Conservation (phyloP, 495 filamentous ascomycete genomes). For the Tuber borchii region DNA sequence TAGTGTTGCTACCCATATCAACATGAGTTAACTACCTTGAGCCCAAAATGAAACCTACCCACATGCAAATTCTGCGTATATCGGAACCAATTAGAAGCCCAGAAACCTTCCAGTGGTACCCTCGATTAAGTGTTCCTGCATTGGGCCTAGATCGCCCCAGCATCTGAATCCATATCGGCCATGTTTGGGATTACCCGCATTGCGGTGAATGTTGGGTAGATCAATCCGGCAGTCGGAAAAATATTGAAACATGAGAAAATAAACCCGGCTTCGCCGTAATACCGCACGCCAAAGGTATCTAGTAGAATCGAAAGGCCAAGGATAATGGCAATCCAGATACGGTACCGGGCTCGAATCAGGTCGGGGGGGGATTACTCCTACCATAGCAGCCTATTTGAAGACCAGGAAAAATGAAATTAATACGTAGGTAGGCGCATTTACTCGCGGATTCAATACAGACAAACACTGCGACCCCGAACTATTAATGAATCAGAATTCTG, state of each 20-base stretch:
- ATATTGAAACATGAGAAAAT: slow-evolving; percentile 70
- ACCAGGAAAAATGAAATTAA: neutral
- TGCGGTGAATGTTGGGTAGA: slow-evolving; percentile 61
- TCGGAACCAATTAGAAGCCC: slow-evolving; percentile 48
- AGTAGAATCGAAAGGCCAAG: slow-evolving; percentile 60
- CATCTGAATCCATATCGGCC: slow-evolving; percentile 64
- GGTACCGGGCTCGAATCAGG: slow-evolving; percentile 58
- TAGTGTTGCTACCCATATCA: neutral
- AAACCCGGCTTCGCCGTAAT: slow-evolving; percentile 70
- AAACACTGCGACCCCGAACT: no score
- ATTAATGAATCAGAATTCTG: slow-evolving; percentile 12
- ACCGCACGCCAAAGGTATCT: slow-evolving; percentile 62
- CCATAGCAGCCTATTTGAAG: neutral
- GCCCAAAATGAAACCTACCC: slow-evolving; percentile 34
- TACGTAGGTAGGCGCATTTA: no score
- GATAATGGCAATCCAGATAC: slow-evolving; percentile 70
- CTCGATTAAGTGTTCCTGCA: slow-evolving; percentile 51
- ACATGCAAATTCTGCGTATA: slow-evolving; percentile 49
- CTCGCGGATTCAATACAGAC: no score
- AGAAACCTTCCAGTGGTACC: slow-evolving; percentile 48
- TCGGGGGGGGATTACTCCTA: slow-evolving; percentile 57
- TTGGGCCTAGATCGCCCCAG: slow-evolving; percentile 64
- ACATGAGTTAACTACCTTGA: neutral
- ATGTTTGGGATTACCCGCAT: slow-evolving; percentile 59
- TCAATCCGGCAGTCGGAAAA: slow-evolving; percentile 62